Evolutionary conservation across 1,284 basidiomycete species (phyloP), one percentile per base, ranked within the genome.

Genomic region (Golubevia pallescens): DNA sequence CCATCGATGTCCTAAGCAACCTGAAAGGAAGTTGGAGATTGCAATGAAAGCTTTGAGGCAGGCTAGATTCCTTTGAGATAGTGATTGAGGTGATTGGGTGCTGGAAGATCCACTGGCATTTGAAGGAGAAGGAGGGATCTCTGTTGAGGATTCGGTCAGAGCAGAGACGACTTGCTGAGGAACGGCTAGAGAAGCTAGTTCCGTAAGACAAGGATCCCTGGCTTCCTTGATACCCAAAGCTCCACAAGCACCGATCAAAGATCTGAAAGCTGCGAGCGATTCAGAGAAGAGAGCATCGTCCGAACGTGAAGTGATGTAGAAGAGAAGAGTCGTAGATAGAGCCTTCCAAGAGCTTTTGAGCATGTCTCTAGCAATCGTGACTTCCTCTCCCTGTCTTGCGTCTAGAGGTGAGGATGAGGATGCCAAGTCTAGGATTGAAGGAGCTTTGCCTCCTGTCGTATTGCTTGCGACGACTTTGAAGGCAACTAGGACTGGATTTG

Each of bases 241-340:
- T 10, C 82, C 82, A 2, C 72, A 69, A 24, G 74, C 73, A 23
- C 79, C 76, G 57, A 78, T 78, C 32, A 80, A 72, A 61, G 78
- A 78, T 3, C 71, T 65, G 23, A 81, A 65, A 8, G 82, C 82
- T 38, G 77, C 62, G 7, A 85, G 73, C 8, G 73, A 72, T 61
- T 85, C 81, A 23, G 79, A 75, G 52, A 81, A 85, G 57, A 81
- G 65, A 28, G 72, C 57, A 52, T 85, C 82, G 56, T 74, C 69
- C 57, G 72, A 69, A 23, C 73, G 70, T 59, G 81, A 67, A 6
- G 72, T 73, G 52, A 85, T 62, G 61, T 79, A 74, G 34, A 74
- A 70, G 6, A 38, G 10, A 38, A 38, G 34, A 38, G 5, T 38
- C 3, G 34, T 10, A 10, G 34, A 38, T 4, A 38, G 34, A 38